phyloP scores from a whole-genome alignment of 306 rosid species.

The Gleditsia sinensis region DNA sequence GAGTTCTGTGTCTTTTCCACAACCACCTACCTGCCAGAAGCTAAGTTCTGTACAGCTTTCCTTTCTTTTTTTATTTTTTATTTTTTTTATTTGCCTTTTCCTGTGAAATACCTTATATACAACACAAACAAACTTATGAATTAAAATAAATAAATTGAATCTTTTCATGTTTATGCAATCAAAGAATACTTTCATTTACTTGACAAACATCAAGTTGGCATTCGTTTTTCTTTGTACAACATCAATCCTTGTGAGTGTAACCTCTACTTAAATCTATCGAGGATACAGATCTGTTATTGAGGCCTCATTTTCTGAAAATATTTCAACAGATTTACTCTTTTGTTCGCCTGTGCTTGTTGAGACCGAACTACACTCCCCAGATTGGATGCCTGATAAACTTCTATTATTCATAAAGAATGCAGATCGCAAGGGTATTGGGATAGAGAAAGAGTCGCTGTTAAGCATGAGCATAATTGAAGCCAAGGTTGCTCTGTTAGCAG shows the following conservation, averaged over 20 bases:
- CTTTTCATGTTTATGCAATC: neutral
- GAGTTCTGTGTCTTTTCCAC: neutral
- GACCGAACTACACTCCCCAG: neutral
- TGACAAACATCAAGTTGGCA: too few relatives aligned
- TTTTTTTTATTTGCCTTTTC: too few relatives aligned
- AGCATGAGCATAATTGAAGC: slow-evolving; percentile 37
- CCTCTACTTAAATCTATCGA: slow-evolving; percentile 17
- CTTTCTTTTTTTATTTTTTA: too few relatives aligned
- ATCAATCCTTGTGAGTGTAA: neutral
- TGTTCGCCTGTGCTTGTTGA: neutral
- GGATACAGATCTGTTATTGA: slow-evolving; percentile 28
- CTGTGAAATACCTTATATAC: neutral
- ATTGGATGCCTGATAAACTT: slow-evolving; percentile 12
- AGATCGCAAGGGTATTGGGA: slow-evolving; percentile 33
- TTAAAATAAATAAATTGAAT: neutral
- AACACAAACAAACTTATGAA: neutral
- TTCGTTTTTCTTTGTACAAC: neutral
- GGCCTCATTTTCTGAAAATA: slow-evolving; percentile 26
- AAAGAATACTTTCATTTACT: neutral
- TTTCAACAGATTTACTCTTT: neutral
- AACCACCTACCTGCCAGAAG: neutral
- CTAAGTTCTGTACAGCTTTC: neutral
- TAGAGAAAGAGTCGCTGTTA: slow-evolving; percentile 6
- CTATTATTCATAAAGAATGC: slow-evolving; percentile 19
- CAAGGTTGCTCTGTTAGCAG: slow-evolving; percentile 30